Evolutionary conservation across 345 rosid species (phyloP), one percentile per base, ranked within the genome.

Genomic region (Atalantia buxifolia): DNA sequence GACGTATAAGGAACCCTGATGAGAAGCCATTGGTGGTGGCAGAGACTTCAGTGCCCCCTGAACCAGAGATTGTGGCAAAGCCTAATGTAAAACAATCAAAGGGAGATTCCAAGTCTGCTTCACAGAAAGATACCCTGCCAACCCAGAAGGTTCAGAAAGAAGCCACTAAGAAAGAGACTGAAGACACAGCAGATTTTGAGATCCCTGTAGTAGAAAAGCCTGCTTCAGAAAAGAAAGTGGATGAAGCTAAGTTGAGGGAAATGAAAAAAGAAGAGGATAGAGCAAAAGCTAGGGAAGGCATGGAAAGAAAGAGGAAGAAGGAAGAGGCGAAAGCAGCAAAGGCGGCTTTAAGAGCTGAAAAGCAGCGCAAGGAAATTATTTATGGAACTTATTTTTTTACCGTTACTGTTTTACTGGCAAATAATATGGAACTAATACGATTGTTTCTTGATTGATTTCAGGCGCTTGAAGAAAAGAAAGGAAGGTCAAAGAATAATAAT

Each of bases 261-360:
- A 89, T 90, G 84, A 94, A 85, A 86, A 90, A 94, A 84, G 96
- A 91, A 76, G 97, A 91, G 88, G 98, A 96, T 83, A 84, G 90
- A 21, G 97, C 87, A 30, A 94, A 94, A 88, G 92, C 95, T 72
- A 94, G 90, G 86, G 95, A 84, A 81, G 98, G 97, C 63, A 81
- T 89, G 90, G 99, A 97, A 83, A 90, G 99, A 86, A 97, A 97
- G 91, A 97, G 90, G 89, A 97, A 89, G 85, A 75, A 83, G 87
- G 98, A 98, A 3, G 98, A 94, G 84, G 93, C 93, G 89, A 83
- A 90, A 77, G 99, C 98, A 64, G 92, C 90, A 19, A 96, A 96
- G 87, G 97, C 95, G 61, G 94, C 98, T 55, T 74, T 78, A 30
- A 88, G 94, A 90, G 97, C 96, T 74, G 98, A 94, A 80, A 97